Base-by-base conservation (phyloP, 1,284 basidiomycete genomes). In the Austroboletus novae-zelandiae region DNA sequence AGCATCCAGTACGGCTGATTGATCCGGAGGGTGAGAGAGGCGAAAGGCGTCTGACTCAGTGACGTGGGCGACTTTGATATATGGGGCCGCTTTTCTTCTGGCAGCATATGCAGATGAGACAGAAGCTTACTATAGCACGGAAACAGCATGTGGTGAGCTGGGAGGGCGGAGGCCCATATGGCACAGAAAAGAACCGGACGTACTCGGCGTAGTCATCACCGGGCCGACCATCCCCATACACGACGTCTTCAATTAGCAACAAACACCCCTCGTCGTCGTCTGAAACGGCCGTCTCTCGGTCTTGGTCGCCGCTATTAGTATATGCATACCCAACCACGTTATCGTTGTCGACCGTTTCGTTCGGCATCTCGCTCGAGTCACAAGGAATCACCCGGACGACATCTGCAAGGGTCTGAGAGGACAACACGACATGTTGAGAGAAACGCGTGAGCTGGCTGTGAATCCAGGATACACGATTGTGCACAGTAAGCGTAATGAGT, bases 1-100 rank as follows among this genome's bases (percentile, higher is more conserved):
- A 91, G 69, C 49, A 91, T 70, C 81, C 85, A 90, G 59, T 92
- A 92, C 1, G 91, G 90, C 59, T 87, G 75, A 56, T 86, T 79
- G 29, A 89, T 65, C 36, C 82, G 75, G 20, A 90, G 63, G 7
- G 72, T 70, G 30, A 91, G 74, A 2, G 80, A 76, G 1, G 71
- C 65, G 37, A 91, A 68, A 9, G 59, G 55, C 9, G 79, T 79
- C 45, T 79, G 71, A 51, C 71, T 63, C 61, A 84, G 72, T 5
- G 76, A 59, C 2, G 67, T 71, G 9, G 73, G 36, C 5, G 79
- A 81, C 50, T 77, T 80, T 18, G 56, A 62, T 15, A 81, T 54
- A 7, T 52, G 52, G 0, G 60, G 55, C 20, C 64, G 60, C 43
- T 68, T 68, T 42, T 68, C 64, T 45, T 71, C 68, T 8, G 71